phyloP scores from a whole-genome alignment of 129 eudicot genomes.

The Tagetes erecta region DNA sequence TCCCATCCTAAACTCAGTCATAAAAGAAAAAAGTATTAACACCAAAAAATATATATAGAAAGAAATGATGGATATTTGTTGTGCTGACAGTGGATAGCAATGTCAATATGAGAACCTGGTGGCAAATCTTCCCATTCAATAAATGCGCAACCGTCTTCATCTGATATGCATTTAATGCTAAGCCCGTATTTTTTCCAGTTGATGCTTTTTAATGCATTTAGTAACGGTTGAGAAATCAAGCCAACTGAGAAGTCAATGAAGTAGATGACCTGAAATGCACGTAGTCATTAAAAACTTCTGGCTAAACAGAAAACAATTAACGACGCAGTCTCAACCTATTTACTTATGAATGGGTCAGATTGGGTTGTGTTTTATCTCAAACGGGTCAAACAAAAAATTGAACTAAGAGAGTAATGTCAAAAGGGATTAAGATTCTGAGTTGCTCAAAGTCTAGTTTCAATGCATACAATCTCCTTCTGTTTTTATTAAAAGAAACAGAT shows the following conservation, averaged over 20 bases:
- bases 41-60: not conserved
- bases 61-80: conserved; percentile 63
- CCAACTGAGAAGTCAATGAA: conserved; percentile 72
- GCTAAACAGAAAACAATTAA: not conserved
- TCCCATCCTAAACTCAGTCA: not conserved
- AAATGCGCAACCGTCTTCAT: conserved; percentile 47
- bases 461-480: not conserved
- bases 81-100: conserved; percentile 66
- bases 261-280: conserved; percentile 64
- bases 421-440: not conserved
- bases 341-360: not conserved
- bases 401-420: not conserved
- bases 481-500: not conserved
- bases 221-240: conserved; percentile 50
- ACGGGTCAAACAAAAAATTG: not conserved
- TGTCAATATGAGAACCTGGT: conserved; percentile 55
- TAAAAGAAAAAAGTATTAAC: not conserved
- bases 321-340: not conserved
- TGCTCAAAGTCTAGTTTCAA: not conserved
- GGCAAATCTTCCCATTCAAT: conserved; percentile 93
- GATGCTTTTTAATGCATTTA: conserved; percentile 59
- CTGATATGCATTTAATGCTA: conserved; percentile 44
- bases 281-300: conserved; percentile 9
- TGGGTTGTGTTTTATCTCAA: conserved; percentile 1
- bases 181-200: conserved; percentile 81